Base-by-base conservation (phyloP, 495 filamentous ascomycete genomes). In the Penicillium turbatum region DNA sequence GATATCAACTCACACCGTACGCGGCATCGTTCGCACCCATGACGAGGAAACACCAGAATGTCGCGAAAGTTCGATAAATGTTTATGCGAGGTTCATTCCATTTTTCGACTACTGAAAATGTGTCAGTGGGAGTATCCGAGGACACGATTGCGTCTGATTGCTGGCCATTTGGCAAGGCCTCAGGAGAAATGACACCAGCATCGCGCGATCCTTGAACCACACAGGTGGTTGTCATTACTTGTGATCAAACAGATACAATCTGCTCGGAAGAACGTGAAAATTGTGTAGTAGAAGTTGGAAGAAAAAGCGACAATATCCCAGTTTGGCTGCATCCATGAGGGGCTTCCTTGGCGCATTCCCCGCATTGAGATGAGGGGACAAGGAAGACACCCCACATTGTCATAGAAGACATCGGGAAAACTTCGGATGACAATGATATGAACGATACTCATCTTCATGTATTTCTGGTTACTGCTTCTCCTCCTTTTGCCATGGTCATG, bases 11-110 rank as follows among this genome's bases (percentile, higher is more conserved):
- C 71, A 89, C 87, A 38, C 89, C 89, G 58, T 86, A 86, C 1
- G 86, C 86, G 16, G 85, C 86, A 73, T 96, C 90, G 65, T 89
- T 93, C 61, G 82, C 78, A 6, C 90, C 90, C 82, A 93, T 85
- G 5, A 89, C 79, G 12, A 89, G 71, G 60, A 96, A 93, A 41
- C 71, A 74, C 75, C 81, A 88, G 57, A 88, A 84, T n/a, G 85
- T 83, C 3, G 85, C 69, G 26, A 83, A 66, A 7, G 83, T 76
- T 15, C 89, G 80, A 56, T 72, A 83, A 11, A 84, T 73, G 69
- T 92, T 93, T 16, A 75, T 73, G 10, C 74, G 68, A 2, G 87
- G 79, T 26, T 79, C 62, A 59, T 96, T 93, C 90, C 90, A 95
- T 67, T 59, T 64, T 27, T 67, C 64, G 13, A 62, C n/a, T 4